Evolutionary conservation across 1,139 yeast species (phyloP), one percentile per base, ranked within the genome.

Genomic region (Suhomyces wounanorum): DNA sequence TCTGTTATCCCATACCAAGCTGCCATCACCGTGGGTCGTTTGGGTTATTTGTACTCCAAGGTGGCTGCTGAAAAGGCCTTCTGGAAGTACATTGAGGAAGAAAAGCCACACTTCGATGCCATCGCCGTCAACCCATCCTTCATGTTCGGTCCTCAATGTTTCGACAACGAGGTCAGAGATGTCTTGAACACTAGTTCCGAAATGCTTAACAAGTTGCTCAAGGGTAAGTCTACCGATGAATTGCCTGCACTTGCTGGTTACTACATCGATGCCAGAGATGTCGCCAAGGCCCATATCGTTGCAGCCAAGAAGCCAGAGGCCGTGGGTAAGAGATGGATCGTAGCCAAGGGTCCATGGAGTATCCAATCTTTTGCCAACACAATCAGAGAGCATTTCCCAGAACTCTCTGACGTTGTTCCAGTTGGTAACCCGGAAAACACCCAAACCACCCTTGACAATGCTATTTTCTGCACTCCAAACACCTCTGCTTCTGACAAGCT

Each of bases 331-430:
- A 46, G 59, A 35, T 45, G 54, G 4, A 38, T 55, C 16, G 33
- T 51, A 3, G 28, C 21, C 21, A 38, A 38, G 14, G 41, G 41
- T 10, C 25, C 28, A 38, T 38, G 21, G 16, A 52, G 51, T 58
- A 25, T 64, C 31, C 78, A 75, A 55, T 59, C 56, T 60, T 55
- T 73, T 25, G 62, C 74, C 49, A 75, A 75, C 53, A 63, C 67
- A 38, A 56, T 67, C 38, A 51, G 52, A 33, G 42, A 47, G 25
- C 18, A 50, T 18, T 57, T 54, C 47, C 56, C 58, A 8, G 41
- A 38, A 38, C 25, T 38, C 33, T 30, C 33, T n/a, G 33, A 30
- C 3, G n/a, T 17, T 30, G 33, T 30, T 13, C 33, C 33, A 11
- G 33, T 30, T 11, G 33, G 33, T 13, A 9, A 30, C 33, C 33